phyloP scores from a whole-genome alignment of 305 asterid species.

The Withania somnifera region DNA sequence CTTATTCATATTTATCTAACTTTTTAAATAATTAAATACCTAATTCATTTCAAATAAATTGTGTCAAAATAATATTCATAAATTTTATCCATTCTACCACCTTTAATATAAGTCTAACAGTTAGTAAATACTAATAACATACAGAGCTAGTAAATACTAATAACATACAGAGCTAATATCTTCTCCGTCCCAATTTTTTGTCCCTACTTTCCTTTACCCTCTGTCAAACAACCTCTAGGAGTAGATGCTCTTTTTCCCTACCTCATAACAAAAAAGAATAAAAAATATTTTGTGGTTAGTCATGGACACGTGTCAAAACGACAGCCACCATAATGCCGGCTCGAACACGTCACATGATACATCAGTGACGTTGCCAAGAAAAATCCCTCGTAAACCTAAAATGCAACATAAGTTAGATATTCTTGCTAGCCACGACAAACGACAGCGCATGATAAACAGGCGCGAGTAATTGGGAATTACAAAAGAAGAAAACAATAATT shows the following conservation, averaged over 20 bases:
- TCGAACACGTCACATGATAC: not conserved
- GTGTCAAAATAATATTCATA: no score
- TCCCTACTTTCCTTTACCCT: no score
- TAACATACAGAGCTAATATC: no score
- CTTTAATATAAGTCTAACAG: no score
- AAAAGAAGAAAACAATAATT: not conserved
- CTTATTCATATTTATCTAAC: no score
- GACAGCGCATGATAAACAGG: not conserved
- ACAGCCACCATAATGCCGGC: not conserved
- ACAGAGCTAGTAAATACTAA: no score
- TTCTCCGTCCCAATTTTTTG: no score
- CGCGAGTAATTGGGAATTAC: not conserved
- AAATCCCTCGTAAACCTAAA: not conserved
- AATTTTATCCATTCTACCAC: no score
- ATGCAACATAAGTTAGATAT: not conserved
- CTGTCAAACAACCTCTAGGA: no score
- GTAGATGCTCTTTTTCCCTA: not conserved
- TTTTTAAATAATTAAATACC: no score
- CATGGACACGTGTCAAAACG: not conserved
- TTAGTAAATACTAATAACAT: no score
- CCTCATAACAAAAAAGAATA: not conserved
- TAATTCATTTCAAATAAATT: no score
- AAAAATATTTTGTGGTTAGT: not conserved
- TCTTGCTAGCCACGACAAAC: not conserved
- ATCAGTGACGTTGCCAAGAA: conserved; percentile 1